A percentile compares a stretch with the other conserved stretches of the same genome.
Evolutionary conservation across 2,329 filamentous ascomycete species (phyloP).

Genomic region (Diplodia mutila): DNA sequence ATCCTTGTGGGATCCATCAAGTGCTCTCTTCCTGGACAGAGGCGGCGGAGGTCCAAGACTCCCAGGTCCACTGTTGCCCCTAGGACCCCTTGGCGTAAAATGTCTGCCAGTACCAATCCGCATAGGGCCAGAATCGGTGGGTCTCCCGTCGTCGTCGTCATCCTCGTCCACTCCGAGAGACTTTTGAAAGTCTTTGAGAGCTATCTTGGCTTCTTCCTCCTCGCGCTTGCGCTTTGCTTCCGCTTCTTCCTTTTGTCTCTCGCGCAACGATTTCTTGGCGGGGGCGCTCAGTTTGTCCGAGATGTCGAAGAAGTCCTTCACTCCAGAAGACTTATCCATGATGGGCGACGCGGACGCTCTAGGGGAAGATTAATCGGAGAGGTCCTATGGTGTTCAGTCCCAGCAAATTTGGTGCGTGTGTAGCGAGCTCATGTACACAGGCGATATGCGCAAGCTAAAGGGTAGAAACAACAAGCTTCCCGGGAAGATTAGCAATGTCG

Average conservation of each 20-base stretch:
- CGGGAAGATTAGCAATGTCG: neutral
- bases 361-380: neutral
- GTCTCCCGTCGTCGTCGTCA: conserved; percentile 29
- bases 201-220: conserved; percentile 83
- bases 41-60: conserved; percentile 50
- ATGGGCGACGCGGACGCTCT: neutral
- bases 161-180: conserved; percentile 67
- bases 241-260: conserved; percentile 84
- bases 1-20: conserved; percentile 44
- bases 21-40: conserved; percentile 49
- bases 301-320: conserved; percentile 68
- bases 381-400: neutral
- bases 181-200: conserved; percentile 86
- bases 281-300: conserved; percentile 80
- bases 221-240: conserved; percentile 86
- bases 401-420: neutral
- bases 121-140: conserved; percentile 24
- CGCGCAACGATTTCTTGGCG: conserved; percentile 83
- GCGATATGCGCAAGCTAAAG: neutral
- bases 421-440: neutral
- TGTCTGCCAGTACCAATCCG: conserved; percentile 55
- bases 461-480: neutral
- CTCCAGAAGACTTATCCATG: conserved; percentile 20
- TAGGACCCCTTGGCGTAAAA: conserved; percentile 50
- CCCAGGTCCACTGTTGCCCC: conserved; percentile 55